Percentiles rank a stretch among this genome's conserved stretches.
phyloP scores from a whole-genome alignment of 116 monocot genomes.

The Papilionanthe hybrid region DNA sequence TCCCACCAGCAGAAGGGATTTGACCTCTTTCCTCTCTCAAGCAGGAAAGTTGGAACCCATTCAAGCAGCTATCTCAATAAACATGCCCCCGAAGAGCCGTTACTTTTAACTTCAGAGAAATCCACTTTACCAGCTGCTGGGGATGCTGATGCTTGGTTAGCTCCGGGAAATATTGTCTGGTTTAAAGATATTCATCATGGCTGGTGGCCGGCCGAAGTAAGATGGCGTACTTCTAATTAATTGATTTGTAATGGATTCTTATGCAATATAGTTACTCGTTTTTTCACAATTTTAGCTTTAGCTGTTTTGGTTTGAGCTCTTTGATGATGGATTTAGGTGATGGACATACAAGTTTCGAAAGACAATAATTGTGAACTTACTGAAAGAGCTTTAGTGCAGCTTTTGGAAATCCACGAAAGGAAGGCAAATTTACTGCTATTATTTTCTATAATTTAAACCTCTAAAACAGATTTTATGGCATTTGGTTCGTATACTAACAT shows the following conservation, averaged over 20 bases:
- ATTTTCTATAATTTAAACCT: background rate
- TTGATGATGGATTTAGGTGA: conserved; percentile 20
- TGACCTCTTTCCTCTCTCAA: background rate
- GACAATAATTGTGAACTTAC: conserved; percentile 11
- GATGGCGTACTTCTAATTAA: background rate
- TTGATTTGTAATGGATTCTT: background rate
- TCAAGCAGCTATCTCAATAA: conserved; percentile 14
- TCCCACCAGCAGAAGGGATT: background rate
- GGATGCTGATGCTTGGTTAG: conserved; percentile 23
- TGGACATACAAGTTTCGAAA: conserved; percentile 18
- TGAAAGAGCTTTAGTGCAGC: conserved; percentile 26
- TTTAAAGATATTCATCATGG: conserved; percentile 29
- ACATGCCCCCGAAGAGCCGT: conserved; percentile 12
- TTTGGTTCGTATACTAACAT: background rate
- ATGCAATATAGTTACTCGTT: background rate
- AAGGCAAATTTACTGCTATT: conserved; percentile 6
- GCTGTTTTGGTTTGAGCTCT: conserved; percentile 1
- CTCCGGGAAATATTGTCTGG: conserved; percentile 42
- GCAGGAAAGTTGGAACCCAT: conserved; percentile 4
- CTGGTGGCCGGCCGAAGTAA: conserved; percentile 53
- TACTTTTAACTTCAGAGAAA: conserved; percentile 15
- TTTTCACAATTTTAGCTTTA: background rate
- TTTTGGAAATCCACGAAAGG: conserved; percentile 23
- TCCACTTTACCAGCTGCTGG: conserved; percentile 10
- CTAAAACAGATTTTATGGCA: background rate